phyloP scores from a whole-genome alignment of 1,284 basidiomycete genomes.

The Violaceomyces palustris region DNA sequence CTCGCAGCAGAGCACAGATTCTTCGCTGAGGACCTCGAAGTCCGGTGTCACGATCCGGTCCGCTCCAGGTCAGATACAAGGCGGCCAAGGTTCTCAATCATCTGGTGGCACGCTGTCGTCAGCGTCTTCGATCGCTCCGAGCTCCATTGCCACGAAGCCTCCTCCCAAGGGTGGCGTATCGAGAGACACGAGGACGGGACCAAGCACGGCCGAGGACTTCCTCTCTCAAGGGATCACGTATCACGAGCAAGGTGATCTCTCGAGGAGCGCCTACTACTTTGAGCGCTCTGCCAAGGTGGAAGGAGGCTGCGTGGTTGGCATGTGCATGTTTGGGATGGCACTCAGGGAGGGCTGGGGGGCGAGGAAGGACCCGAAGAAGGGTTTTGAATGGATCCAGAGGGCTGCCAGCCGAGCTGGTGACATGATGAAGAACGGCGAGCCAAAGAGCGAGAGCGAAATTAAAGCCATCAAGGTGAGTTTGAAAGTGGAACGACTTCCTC shows the following conservation, averaged over 20 bases:
- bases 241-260: slow-evolving; percentile 72
- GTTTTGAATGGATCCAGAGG: slow-evolving; percentile 74
- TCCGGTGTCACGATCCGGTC: not conserved
- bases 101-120: no score
- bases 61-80: not conserved
- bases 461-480: slow-evolving; percentile 55
- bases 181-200: slow-evolving; percentile 30
- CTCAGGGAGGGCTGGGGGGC: slow-evolving; percentile 84
- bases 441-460: slow-evolving; percentile 51
- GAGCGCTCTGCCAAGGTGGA: slow-evolving; percentile 69
- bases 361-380: slow-evolving; percentile 61
- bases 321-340: slow-evolving; percentile 87
- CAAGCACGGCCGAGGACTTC: slow-evolving; percentile 35
- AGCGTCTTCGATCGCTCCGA: no score
- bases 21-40: no score
- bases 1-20: no score
- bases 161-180: no score
- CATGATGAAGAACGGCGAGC: slow-evolving; percentile 63
- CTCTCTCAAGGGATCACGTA: slow-evolving; percentile 63
- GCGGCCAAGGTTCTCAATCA: no score
- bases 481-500: no score
- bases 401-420: slow-evolving; percentile 75
- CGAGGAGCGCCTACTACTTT: slow-evolving; percentile 70
- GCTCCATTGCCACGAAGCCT: no score
- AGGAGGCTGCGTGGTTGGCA: slow-evolving; percentile 79